Conservation (phyloP, 495 filamentous ascomycete species). For the Aspergillus sparsus region DNA sequence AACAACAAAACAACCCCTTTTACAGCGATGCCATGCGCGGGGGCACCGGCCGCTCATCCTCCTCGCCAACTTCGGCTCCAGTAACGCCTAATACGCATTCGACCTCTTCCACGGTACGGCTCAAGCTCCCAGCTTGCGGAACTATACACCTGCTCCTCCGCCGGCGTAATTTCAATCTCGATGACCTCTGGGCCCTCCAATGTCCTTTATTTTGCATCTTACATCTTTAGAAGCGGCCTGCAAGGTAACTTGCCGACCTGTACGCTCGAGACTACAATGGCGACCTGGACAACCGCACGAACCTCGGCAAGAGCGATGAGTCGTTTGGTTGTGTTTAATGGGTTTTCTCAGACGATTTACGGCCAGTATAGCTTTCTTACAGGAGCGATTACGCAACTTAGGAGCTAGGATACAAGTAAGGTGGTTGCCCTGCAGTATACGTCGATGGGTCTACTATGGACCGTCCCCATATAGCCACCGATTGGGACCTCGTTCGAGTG, state of each 20-base stretch:
- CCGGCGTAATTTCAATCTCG: constrained; percentile 33
- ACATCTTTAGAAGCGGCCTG: not conserved
- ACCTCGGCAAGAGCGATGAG: constrained; percentile 34
- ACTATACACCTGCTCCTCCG: constrained; percentile 40
- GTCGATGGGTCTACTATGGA: constrained; percentile 56
- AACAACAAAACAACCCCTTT: constrained; percentile 47
- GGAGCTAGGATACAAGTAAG: constrained; percentile 51
- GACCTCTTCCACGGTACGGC: constrained; percentile 42
- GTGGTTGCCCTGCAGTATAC: constrained; percentile 57
- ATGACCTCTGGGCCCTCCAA: constrained; percentile 25
- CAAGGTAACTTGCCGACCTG: constrained; percentile 3
- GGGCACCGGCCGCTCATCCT: constrained; percentile 53
- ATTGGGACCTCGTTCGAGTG: constrained; percentile 57
- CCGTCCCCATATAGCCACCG: constrained; percentile 44
- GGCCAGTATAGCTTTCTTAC: constrained; percentile 61
- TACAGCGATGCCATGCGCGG: constrained; percentile 67
- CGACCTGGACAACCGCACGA: constrained; percentile 6
- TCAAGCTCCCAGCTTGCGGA: constrained; percentile 40
- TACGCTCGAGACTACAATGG: not conserved
- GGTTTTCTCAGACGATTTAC: constrained; percentile 50
- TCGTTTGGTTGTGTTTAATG: constrained; percentile 59
- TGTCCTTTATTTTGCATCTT: constrained; percentile 4
- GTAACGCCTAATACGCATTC: constrained; percentile 40
- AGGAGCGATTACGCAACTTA: constrained; percentile 53
- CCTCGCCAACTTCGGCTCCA: constrained; percentile 41